A percentile compares a stretch with the other conserved stretches of the same genome.
Evolutionary conservation across 2,329 filamentous ascomycete species (phyloP).

Genomic region (Diplodia seriata): DNA sequence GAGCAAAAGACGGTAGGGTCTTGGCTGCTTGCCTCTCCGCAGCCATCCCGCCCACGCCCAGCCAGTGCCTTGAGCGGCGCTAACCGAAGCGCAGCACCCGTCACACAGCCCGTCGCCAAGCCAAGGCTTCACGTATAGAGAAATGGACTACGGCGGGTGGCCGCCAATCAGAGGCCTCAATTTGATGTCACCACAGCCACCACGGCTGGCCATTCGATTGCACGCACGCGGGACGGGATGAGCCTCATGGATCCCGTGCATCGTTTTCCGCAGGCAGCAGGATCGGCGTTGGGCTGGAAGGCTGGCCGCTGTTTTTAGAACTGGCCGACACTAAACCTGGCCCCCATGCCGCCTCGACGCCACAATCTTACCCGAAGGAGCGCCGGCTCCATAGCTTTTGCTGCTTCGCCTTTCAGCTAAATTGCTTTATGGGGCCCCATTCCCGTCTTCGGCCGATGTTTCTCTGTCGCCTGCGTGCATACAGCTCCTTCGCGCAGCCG

Average conservation of each 20-base stretch:
- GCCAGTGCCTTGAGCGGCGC: neutral
- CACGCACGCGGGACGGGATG: neutral
- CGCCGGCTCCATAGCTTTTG: neutral
- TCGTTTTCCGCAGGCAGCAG: neutral
- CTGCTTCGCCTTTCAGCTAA: neutral
- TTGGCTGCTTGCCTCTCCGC: constrained; percentile 1
- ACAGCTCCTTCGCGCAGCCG: no score
- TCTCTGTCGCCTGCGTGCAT: neutral
- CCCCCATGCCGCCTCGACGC: neutral
- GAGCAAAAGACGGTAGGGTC: neutral
- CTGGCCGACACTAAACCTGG: neutral
- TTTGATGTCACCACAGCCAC: neutral
- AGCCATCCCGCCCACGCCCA: neutral
- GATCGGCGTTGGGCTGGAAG: neutral
- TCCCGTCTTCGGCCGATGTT: neutral
- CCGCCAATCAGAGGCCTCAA: neutral
- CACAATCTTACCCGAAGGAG: neutral
- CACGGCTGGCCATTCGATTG: neutral
- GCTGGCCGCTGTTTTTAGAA: neutral
- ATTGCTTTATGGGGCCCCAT: neutral
- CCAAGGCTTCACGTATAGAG: neutral
- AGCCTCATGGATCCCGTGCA: neutral
- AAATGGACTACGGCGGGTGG: neutral
- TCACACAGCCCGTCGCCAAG: neutral
- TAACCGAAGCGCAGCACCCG: neutral